Conservation (phyloP, 106 monocot species). For the Dioscorea zingiberensis region DNA sequence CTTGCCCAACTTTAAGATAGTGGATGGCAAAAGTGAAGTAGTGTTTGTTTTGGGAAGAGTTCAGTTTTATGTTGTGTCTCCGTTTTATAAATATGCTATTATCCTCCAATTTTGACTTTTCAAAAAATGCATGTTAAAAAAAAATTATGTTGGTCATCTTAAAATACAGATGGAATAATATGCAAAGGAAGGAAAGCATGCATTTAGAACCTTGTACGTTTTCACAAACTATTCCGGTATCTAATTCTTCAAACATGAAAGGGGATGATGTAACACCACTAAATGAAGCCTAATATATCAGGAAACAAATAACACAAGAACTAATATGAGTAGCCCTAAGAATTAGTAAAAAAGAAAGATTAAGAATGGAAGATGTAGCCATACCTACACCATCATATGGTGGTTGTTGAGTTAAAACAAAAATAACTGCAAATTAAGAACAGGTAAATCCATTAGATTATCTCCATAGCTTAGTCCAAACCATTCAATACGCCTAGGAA, state of each 20-base stretch:
- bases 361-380: background rate
- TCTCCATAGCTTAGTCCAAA: background rate
- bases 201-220: no score
- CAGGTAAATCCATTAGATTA: background rate
- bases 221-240: background rate
- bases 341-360: background rate
- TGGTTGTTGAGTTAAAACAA: constrained; percentile 65
- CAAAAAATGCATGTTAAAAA: no score
- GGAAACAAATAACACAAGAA: background rate
- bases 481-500: background rate
- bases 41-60: background rate
- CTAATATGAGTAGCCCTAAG: background rate
- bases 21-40: background rate
- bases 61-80: background rate
- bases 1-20: background rate
- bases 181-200: no score
- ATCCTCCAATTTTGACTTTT: background rate
- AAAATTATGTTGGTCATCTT: no score
- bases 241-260: background rate
- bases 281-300: background rate
- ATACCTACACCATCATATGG: constrained; percentile 78
- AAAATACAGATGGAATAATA: no score
- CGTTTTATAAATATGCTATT: background rate
- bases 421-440: constrained; percentile 69
- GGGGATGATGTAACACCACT: background rate